Evolutionary conservation across 2,329 filamentous ascomycete species (phyloP).

Genomic region (Zasmidium cellare): DNA sequence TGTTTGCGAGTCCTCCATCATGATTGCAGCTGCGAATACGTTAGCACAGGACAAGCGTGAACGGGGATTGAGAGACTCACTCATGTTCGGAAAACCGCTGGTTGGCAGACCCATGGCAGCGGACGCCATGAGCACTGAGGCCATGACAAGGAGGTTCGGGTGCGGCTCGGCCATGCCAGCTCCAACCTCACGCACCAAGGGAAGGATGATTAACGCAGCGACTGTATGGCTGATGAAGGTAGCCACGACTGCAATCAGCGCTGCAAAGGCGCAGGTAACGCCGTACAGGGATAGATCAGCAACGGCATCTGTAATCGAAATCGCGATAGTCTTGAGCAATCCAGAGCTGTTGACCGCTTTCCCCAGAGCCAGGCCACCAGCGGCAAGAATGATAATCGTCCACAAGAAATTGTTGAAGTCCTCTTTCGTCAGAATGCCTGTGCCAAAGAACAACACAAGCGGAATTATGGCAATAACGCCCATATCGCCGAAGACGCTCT

Average conservation of each 20-base stretch:
- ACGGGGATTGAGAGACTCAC: constrained; percentile 59
- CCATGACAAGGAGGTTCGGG: constrained; percentile 94
- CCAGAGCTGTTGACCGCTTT: constrained; percentile 94
- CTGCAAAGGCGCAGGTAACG: constrained; percentile 81
- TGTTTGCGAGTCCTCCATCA: constrained; percentile 94
- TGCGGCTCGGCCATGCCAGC: constrained; percentile 82
- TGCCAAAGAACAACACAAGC: constrained; percentile 93
- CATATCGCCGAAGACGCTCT: constrained; percentile 92
- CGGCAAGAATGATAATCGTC: constrained; percentile 98
- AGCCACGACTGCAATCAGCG: constrained; percentile 84
- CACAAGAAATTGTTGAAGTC: constrained; percentile 99
- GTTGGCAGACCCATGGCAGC: constrained; percentile 97
- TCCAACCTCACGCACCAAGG: constrained; percentile 85
- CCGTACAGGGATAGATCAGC: constrained; percentile 80
- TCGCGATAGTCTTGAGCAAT: constrained; percentile 83
- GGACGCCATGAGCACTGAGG: constrained; percentile 90
- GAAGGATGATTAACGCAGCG: constrained; percentile 89
- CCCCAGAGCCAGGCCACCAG: constrained; percentile 86
- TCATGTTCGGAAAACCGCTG: constrained; percentile 98
- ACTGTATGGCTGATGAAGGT: constrained; percentile 99
- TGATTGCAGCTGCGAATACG: constrained; percentile 75
- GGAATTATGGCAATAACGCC: constrained; percentile 96
- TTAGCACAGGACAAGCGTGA: neutral
- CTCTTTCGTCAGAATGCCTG: constrained; percentile 93
- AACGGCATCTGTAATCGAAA: constrained; percentile 71